phyloP scores from a whole-genome alignment of 441 rosid genomes.

The Syzygium syzygioides region DNA sequence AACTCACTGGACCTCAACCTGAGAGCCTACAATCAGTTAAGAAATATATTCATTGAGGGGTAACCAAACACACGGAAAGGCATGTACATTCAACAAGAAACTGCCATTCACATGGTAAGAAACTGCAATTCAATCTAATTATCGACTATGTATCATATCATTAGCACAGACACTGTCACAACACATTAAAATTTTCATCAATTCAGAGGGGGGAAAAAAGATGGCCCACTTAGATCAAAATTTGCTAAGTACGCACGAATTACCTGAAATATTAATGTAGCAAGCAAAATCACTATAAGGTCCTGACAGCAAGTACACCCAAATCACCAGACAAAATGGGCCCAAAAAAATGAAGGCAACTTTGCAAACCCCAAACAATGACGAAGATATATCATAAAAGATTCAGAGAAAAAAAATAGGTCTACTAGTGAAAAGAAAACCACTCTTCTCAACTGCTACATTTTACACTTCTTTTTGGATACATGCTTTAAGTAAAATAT shows the following conservation, averaged over 20 bases:
- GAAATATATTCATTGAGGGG: neutral
- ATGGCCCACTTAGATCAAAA: neutral
- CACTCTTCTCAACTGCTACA: neutral
- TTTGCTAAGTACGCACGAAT: neutral
- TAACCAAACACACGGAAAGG: neutral
- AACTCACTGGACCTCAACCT: constrained; percentile 89
- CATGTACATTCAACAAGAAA: neutral
- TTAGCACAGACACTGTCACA: neutral
- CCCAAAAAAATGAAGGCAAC: neutral
- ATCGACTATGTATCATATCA: neutral
- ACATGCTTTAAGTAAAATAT: neutral
- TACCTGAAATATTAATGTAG: neutral
- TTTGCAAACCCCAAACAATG: neutral
- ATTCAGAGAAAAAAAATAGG: neutral
- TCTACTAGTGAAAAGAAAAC: neutral
- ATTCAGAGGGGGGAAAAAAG: neutral
- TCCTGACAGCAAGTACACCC: neutral
- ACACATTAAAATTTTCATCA: neutral
- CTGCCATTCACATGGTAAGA: neutral
- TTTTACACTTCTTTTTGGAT: neutral
- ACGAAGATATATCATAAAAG: neutral
- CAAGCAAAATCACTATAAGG: neutral
- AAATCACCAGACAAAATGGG: neutral
- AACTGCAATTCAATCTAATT: neutral
- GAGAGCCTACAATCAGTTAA: constrained; percentile 58